Evolutionary conservation across 768 basidiomycete genomes (phyloP), one percentile per base, ranked within the genome.

Genomic region (Crassisporium funariophilum): DNA sequence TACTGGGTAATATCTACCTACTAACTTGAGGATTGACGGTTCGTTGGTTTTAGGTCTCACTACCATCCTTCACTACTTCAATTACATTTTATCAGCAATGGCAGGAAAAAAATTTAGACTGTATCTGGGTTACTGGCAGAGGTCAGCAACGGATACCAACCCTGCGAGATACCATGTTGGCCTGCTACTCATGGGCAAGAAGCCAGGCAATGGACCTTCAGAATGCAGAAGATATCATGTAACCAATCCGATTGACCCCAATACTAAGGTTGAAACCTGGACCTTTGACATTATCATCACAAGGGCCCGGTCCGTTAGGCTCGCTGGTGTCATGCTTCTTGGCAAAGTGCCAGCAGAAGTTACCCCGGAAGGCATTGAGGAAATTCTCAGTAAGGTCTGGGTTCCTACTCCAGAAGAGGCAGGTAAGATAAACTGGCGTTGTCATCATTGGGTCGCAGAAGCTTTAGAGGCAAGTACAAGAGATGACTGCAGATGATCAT

Each of bases 91-190:
- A n/a, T n/a, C n/a, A n/a, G n/a, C n/a, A n/a, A n/a, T n/a, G n/a
- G n/a, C n/a, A n/a, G n/a, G 31, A n/a, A 47, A 47, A 19, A 47
- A 47, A 41, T 23, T 33, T 1, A 16, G 46, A 16, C 17, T 47
- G 7, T 47, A 47, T 13, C 12, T 47, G 9, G 46, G 17, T 5
- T 47, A 47, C 46, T 41, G 46, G 37, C 39, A 29, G 20, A 47
- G 38, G 19, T 2, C 17, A 5, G 16, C 24, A 20, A 21, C 46
- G 7, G n/a, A n/a, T n/a, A 31, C 16, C 21, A 16, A 40, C 12
- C 46, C 46, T n/a, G 46, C 21, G 8, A 33, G 8, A n/a, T 47
- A 47, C 10, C 46, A 47, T 20, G 31, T 41, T 19, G 36, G 37
- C 11, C 38, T 47, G 4, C 7, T 47, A 2, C 37, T 47, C 4